Conservation (phyloP, 176 grass and related monocot species). For the Dactylis glomerata region DNA sequence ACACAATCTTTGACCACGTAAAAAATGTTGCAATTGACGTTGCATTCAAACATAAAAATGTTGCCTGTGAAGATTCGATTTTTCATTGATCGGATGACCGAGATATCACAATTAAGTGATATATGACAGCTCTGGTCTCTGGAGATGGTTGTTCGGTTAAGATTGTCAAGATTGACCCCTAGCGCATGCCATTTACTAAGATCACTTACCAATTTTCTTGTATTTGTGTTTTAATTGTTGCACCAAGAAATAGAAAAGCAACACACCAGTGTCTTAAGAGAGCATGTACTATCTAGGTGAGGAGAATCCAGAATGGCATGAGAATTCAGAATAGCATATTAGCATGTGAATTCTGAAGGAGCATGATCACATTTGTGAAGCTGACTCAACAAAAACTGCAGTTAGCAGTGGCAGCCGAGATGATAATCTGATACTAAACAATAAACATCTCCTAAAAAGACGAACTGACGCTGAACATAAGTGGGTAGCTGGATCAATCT, state of each 20-base stretch:
- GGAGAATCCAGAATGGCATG: background rate
- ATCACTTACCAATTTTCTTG: background rate
- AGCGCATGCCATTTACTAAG: background rate
- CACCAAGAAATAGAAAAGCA: background rate
- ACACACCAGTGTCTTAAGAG: background rate
- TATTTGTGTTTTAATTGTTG: background rate
- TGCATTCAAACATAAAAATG: too few relatives aligned
- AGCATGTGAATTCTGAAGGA: background rate
- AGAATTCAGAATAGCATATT: background rate
- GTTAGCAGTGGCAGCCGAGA: constrained; percentile 15
- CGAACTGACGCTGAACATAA: background rate
- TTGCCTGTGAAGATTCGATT: too few relatives aligned
- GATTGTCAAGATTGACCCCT: too few relatives aligned
- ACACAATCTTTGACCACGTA: too few relatives aligned
- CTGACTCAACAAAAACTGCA: background rate
- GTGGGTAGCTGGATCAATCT: background rate
- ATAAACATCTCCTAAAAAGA: background rate
- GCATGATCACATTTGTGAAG: background rate
- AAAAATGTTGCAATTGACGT: too few relatives aligned
- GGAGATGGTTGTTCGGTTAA: too few relatives aligned
- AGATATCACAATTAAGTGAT: too few relatives aligned
- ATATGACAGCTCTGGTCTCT: too few relatives aligned
- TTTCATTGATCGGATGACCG: too few relatives aligned
- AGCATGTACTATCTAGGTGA: background rate
- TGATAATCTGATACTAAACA: background rate